Conservation (phyloP, 345 rosid species). For the Lenwebbia sp. region DNA sequence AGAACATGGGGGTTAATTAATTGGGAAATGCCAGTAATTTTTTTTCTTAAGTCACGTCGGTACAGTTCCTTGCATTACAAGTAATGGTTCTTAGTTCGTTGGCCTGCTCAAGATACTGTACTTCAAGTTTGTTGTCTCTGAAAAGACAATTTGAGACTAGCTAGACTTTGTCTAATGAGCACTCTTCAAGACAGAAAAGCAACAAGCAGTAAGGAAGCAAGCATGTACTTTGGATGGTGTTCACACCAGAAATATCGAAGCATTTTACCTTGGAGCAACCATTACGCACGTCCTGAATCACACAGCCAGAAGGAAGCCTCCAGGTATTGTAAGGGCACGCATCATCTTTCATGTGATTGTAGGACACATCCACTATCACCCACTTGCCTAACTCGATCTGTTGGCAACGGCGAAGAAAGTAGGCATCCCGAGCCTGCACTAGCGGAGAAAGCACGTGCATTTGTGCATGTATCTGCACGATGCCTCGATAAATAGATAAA, state of each 20-base stretch:
- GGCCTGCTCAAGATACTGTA: not conserved
- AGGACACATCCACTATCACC: constrained; percentile 58
- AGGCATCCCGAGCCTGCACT: constrained; percentile 55
- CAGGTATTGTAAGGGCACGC: constrained; percentile 13
- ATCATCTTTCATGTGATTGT: constrained; percentile 5
- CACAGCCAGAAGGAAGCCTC: constrained; percentile 81
- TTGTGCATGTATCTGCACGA: constrained; percentile 37
- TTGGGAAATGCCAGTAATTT: not conserved
- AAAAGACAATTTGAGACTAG: not conserved
- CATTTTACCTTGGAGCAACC: constrained; percentile 36
- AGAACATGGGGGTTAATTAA: not conserved
- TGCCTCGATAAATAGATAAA: not conserved
- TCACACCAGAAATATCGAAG: not conserved
- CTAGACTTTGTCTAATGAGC: not conserved
- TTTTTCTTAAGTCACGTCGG: not conserved
- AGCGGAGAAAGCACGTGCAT: constrained; percentile 67
- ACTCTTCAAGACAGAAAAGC: not conserved
- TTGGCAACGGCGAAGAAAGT: constrained; percentile 53
- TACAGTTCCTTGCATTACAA: not conserved
- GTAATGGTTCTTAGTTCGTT: not conserved
- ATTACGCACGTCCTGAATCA: constrained; percentile 46
- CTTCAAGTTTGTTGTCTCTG: not conserved
- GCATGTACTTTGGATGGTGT: not conserved
- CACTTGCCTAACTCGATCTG: constrained; percentile 39
- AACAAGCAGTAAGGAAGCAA: not conserved